Conservation (phyloP, 2,329 filamentous ascomycete species). For the Emergomyces africanus region DNA sequence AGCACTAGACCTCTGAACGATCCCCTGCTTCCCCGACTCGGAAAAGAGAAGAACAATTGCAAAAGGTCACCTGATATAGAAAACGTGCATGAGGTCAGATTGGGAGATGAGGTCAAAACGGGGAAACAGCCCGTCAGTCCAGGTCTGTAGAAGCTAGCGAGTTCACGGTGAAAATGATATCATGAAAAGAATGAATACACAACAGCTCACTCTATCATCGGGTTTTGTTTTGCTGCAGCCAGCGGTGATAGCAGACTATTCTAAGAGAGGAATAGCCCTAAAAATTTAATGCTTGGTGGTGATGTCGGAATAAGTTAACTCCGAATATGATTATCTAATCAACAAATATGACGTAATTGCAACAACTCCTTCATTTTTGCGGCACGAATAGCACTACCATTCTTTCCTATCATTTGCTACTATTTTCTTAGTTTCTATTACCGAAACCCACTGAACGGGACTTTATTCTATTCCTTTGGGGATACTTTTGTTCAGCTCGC, state of each 20-base stretch:
- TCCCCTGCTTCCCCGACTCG: not conserved
- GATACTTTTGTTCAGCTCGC: not conserved
- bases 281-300: not conserved
- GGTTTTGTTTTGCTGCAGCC: no score
- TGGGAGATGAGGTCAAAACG: not conserved
- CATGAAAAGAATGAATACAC: no score
- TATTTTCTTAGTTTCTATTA: not conserved
- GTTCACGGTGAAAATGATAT: not conserved
- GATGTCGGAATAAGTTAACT: not conserved
- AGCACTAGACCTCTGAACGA: not conserved
- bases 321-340: not conserved
- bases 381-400: not conserved
- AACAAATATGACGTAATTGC: not conserved
- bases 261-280: not conserved
- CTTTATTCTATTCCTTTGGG: not conserved
- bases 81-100: not conserved
- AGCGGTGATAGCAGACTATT: not conserved
- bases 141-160: not conserved
- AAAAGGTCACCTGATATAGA: not conserved
- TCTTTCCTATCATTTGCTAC: not conserved
- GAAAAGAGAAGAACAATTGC: not conserved
- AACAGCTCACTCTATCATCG: no score
- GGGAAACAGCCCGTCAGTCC: not conserved
- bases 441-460: not conserved
- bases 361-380: not conserved